These are phyloP conservation scores for Dacryopinax primogenitus DNA, from an alignment of 768 basidiomycete genomes.

Conservation along the genomic window DNA sequence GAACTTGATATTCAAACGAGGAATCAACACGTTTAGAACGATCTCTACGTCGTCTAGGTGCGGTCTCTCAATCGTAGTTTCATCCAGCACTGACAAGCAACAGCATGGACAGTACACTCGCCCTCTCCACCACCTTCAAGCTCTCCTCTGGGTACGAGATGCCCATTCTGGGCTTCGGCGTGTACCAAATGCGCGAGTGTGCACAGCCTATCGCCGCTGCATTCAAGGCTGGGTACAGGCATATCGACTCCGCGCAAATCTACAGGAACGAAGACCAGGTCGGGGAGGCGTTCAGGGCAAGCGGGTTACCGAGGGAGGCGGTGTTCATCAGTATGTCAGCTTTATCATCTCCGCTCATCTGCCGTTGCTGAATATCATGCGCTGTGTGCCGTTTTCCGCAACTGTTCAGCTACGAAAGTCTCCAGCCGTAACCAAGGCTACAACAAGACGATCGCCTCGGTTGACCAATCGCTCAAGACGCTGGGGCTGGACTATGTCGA, in stretches of 20 bases:
- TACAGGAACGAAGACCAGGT: slow-evolving; percentile 35
- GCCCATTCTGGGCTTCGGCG: slow-evolving; percentile 56
- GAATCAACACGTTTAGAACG: background rate
- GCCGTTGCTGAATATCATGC: no score
- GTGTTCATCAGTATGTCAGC: slow-evolving; percentile 53
- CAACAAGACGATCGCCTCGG: slow-evolving; percentile 42
- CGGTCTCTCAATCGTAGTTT: no score
- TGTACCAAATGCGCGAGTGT: slow-evolving; percentile 52
- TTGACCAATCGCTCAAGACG: slow-evolving; percentile 47
- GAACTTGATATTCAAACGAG: background rate
- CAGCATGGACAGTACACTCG: background rate
- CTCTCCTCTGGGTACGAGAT: slow-evolving; percentile 38
- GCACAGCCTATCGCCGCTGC: slow-evolving; percentile 47
- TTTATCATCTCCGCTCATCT: background rate
- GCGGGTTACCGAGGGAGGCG: slow-evolving; percentile 43
- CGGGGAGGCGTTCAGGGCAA: slow-evolving; percentile 26
- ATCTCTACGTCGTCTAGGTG: background rate
- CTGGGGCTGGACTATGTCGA: slow-evolving; percentile 55
- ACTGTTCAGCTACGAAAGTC: slow-evolving; percentile 58
- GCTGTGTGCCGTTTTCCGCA: background rate
- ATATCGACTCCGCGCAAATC: slow-evolving; percentile 58
- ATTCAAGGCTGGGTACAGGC: slow-evolving; percentile 56
- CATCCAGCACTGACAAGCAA: no score
- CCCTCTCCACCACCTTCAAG: background rate
- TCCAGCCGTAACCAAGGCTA: slow-evolving; percentile 47